Conservation (phyloP, 2,329 filamentous ascomycete genomes). For the Escovopsis weberi region DNA sequence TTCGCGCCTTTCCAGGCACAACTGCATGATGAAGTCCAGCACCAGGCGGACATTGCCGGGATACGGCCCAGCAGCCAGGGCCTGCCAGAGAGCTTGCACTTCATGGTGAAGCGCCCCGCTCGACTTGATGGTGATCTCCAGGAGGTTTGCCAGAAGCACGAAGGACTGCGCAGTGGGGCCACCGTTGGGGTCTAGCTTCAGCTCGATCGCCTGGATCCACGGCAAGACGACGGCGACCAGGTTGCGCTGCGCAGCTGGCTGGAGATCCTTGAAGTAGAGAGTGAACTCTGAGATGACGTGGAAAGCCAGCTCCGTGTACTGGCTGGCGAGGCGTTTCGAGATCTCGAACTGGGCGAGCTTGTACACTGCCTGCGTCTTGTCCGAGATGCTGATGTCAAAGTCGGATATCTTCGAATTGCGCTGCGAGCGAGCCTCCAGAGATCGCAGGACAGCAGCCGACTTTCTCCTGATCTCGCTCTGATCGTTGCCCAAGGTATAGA, state of each 20-base stretch:
- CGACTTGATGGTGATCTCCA: constrained; percentile 91
- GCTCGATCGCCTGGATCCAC: constrained; percentile 89
- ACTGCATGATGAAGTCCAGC: constrained; percentile 87
- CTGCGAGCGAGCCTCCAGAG: constrained; percentile 63
- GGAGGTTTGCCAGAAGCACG: constrained; percentile 83
- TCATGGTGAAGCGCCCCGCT: constrained; percentile 85
- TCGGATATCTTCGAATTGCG: constrained; percentile 86
- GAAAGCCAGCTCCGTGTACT: constrained; percentile 81
- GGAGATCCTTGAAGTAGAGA: constrained; percentile 77
- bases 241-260: constrained; percentile 73
- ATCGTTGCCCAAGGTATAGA: constrained; percentile 88
- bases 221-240: constrained; percentile 89
- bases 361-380: constrained; percentile 96
- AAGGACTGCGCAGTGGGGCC: constrained; percentile 85
- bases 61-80: constrained; percentile 81
- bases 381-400: constrained; percentile 94
- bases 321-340: constrained; percentile 74
- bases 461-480: constrained; percentile 80
- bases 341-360: constrained; percentile 96
- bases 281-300: constrained; percentile 94
- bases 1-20: constrained; percentile 85
- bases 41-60: constrained; percentile 89
- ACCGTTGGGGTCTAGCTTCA: constrained; percentile 83
- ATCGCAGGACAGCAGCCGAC: constrained; percentile 66
- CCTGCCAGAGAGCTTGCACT: constrained; percentile 95